Conservation (phyloP, 176 grass and related monocot species). For the Urochloa ruziziensis region DNA sequence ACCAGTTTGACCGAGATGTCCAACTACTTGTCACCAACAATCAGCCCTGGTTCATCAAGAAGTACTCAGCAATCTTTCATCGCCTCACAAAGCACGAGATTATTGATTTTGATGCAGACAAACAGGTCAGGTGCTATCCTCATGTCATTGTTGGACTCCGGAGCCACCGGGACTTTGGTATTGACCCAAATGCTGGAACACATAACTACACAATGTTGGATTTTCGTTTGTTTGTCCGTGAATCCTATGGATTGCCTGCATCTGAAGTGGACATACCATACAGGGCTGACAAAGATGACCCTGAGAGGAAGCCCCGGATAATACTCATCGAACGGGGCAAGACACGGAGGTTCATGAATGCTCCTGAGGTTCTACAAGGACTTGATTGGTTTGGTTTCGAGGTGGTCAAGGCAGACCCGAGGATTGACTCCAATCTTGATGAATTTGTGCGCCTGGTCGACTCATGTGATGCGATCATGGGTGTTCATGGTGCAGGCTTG, state of each 20-base stretch:
- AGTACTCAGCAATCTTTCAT: conserved; percentile 50
- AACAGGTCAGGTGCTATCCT: conserved; percentile 64
- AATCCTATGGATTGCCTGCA: conserved; percentile 37
- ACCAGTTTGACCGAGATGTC: conserved; percentile 45
- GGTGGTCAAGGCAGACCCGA: conserved; percentile 49
- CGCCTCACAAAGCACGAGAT: conserved; percentile 41
- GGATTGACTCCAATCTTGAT: conserved; percentile 30
- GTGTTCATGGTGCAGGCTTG: conserved; percentile 62
- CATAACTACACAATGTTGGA: conserved; percentile 64
- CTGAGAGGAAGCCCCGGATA: conserved; percentile 61
- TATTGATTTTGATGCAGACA: conserved; percentile 40
- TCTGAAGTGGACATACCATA: conserved; percentile 40
- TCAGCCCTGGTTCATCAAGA: conserved; percentile 56
- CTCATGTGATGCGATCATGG: conserved; percentile 67
- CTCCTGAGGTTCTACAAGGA: conserved; percentile 24
- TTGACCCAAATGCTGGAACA: conserved; percentile 34
- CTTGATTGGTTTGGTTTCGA: conserved; percentile 64
- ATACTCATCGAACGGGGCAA: conserved; percentile 61
- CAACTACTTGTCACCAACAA: conserved; percentile 58
- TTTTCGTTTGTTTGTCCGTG: conserved; percentile 63
- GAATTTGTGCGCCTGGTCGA: conserved; percentile 43
- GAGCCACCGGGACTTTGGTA: conserved; percentile 59
- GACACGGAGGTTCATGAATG: conserved; percentile 51
- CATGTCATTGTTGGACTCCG: conserved; percentile 62
- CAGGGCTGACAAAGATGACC: conserved; percentile 35